Evolutionary conservation across 257 asterid genomes (phyloP).

Genomic region (Gentiana macrophylla): DNA sequence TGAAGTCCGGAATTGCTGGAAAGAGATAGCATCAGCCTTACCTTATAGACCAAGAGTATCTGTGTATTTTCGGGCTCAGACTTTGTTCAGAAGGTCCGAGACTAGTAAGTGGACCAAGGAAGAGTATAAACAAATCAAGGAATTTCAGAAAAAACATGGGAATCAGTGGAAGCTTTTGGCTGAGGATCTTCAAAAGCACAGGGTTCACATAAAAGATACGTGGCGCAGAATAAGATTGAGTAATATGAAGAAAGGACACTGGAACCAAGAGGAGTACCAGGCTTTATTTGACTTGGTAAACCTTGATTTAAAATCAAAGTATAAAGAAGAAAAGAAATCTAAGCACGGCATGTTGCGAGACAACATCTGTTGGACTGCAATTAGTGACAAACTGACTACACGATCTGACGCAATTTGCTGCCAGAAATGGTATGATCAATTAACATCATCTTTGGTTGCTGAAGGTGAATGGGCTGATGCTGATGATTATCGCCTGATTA

Average conservation of each 20-base stretch:
- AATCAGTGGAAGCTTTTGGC: conserved; percentile 19
- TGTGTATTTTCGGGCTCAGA: conserved; percentile 20
- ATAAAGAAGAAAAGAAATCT: conserved; percentile 16
- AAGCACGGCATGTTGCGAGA: conserved; percentile 29
- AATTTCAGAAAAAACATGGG: conserved; percentile 8
- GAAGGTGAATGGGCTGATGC: conserved; percentile 21
- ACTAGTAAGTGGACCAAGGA: conserved; percentile 20
- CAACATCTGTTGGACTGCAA: conserved; percentile 19
- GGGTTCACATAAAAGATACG: conserved; percentile 21
- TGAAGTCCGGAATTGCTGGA: conserved; percentile 19
- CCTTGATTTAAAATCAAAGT: conserved; percentile 12
- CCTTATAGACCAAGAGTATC: conserved; percentile 10
- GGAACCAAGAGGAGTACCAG: conserved; percentile 28
- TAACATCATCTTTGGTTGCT: conserved; percentile 22
- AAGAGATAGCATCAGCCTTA: conserved; percentile 13
- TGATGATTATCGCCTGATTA: conserved; percentile 19
- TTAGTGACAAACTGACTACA: conserved; percentile 13
- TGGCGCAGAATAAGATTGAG: conserved; percentile 16
- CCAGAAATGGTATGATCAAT: conserved; percentile 20
- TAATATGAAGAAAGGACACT: conserved; percentile 11
- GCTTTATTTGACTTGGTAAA: conserved; percentile 23
- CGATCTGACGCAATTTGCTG: conserved; percentile 13
- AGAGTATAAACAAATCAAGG: conserved; percentile 10
- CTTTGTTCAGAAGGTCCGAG: conserved; percentile 15
- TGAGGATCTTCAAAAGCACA: conserved; percentile 19